phyloP scores from a whole-genome alignment of 2,329 filamentous ascomycete species.

The Venturia aucupariae region DNA sequence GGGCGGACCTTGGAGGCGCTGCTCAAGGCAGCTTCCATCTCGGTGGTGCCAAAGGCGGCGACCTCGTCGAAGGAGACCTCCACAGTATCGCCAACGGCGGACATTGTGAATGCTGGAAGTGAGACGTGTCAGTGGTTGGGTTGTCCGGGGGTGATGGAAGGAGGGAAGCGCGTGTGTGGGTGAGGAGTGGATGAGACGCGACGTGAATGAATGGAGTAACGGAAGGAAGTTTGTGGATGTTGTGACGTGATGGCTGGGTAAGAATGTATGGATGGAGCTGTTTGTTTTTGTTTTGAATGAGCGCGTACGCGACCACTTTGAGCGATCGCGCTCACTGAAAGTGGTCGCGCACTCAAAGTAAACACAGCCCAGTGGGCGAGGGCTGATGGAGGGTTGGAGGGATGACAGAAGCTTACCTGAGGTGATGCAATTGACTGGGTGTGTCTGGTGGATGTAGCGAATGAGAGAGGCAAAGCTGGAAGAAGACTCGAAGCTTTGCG shows the following conservation, averaged over 20 bases:
- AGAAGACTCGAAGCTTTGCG: not conserved
- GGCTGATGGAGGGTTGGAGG: not conserved
- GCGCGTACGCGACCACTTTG: too few species aligned
- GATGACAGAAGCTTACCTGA: slow-evolving; percentile 3
- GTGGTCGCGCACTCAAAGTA: not conserved
- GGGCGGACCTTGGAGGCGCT: not conserved
- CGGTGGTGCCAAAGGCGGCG: not conserved
- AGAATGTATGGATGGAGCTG: not conserved
- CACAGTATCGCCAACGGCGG: not conserved
- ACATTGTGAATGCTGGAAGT: not conserved
- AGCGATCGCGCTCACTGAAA: not conserved
- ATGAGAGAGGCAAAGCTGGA: not conserved
- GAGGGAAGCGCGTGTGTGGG: not conserved
- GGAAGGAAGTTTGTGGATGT: not conserved
- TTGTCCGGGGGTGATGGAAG: not conserved
- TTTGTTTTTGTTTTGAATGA: too few species aligned
- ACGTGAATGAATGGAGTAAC: not conserved
- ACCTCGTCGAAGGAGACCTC: not conserved
- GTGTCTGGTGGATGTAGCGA: not conserved
- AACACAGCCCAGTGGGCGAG: not conserved
- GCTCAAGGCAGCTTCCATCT: slow-evolving; percentile 3
- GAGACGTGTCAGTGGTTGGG: not conserved
- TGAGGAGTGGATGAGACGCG: not conserved
- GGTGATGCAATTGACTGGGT: not conserved
- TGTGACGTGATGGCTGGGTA: not conserved